phyloP scores from a whole-genome alignment of 2,329 filamentous ascomycete genomes.

The Amphichorda felina region DNA sequence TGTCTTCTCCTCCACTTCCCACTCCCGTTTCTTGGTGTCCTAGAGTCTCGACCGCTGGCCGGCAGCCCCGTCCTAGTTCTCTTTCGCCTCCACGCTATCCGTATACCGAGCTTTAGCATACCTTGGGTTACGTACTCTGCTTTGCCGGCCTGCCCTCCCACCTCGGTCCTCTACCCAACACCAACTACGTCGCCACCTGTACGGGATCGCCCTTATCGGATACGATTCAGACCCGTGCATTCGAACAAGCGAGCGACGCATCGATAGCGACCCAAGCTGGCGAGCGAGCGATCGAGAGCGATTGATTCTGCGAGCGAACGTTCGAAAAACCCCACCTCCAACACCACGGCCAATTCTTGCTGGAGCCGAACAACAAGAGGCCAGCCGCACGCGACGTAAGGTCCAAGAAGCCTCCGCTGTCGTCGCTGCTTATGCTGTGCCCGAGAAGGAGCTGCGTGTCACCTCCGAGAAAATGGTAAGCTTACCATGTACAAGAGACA shows the following conservation, averaged over 20 bases:
- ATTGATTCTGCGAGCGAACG: neutral
- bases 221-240: too few species aligned
- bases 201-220: too few species aligned
- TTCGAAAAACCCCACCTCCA: neutral
- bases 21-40: too few species aligned
- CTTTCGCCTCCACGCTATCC: neutral
- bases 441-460: neutral
- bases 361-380: neutral
- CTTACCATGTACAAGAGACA: neutral
- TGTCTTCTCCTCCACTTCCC: too few species aligned
- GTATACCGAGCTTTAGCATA: neutral
- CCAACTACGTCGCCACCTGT: neutral
- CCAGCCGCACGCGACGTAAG: neutral
- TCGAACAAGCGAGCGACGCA: neutral
- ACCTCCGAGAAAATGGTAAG: conserved; percentile 1
- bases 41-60: neutral
- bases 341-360: neutral
- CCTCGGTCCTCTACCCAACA: neutral
- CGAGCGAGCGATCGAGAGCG: neutral
- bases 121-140: neutral
- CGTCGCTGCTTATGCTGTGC: neutral
- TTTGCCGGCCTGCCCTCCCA: neutral
- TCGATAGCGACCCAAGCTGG: neutral
- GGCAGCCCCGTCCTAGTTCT: neutral
- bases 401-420: neutral